Conservation (phyloP, 768 basidiomycete species). For the Suillus placidus region DNA sequence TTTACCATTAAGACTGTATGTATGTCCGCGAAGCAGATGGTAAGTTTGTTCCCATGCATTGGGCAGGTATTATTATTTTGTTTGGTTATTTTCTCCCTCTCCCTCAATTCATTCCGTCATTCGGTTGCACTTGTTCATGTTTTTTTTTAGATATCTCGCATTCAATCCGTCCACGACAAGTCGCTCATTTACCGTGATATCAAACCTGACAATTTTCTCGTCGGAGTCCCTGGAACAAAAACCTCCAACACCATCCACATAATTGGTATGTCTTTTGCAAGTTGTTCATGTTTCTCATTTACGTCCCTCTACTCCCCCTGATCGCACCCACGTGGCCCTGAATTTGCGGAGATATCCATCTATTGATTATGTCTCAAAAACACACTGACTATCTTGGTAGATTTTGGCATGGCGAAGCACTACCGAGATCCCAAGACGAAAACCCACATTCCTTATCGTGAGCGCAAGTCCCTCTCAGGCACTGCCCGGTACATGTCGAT, state of each 20-base stretch:
- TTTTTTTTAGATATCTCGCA: slow-evolving; percentile 77
- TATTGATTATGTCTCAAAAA: not conserved
- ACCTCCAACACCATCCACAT: slow-evolving; percentile 86
- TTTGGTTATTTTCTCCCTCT: not conserved
- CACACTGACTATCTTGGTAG: slow-evolving; percentile 41
- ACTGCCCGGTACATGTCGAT: slow-evolving; percentile 99
- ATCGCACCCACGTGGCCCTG: slow-evolving; percentile 5
- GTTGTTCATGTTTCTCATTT: not conserved
- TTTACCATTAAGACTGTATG: slow-evolving; percentile 98
- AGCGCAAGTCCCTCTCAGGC: slow-evolving; percentile 94
- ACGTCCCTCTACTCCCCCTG: slow-evolving; percentile 14
- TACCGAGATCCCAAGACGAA: slow-evolving; percentile 98
- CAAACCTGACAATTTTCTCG: slow-evolving; percentile 98
- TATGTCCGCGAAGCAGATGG: slow-evolving; percentile 99
- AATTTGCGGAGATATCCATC: not conserved
- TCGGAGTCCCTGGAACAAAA: slow-evolving; percentile 91
- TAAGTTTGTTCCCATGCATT: slow-evolving; percentile 39
- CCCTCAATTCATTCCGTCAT: slow-evolving; percentile 15
- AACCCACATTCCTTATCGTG: slow-evolving; percentile 98
- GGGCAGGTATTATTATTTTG: not conserved
- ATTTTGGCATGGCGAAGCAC: slow-evolving; percentile 99
- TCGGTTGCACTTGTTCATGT: slow-evolving; percentile 9
- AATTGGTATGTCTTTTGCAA: slow-evolving; percentile 60
- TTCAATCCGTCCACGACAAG: slow-evolving; percentile 98
- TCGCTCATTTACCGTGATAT: slow-evolving; percentile 98